Evolutionary conservation across 768 basidiomycete species (phyloP).

Genomic region (Suillus weaverae): DNA sequence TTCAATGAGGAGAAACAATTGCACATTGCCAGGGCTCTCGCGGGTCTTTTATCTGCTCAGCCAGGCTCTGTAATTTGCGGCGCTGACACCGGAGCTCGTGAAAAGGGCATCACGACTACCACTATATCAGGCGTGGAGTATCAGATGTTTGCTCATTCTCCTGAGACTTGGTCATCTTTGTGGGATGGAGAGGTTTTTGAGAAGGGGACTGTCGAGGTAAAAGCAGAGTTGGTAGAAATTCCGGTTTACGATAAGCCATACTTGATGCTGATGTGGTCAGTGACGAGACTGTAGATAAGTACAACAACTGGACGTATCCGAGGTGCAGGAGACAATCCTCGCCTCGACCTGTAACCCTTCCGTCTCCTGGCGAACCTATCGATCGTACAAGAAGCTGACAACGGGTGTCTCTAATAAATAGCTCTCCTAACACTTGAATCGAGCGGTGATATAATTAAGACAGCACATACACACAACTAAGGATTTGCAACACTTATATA

Average conservation of each 20-base stretch:
- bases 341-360: not conserved
- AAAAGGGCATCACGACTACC: constrained; percentile 5
- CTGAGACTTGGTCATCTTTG: constrained; percentile 18
- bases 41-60: constrained; percentile 26
- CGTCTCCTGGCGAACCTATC: not conserved
- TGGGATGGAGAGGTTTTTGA: constrained; percentile 27
- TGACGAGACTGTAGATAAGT: not conserved
- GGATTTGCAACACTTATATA: not conserved
- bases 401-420: not conserved
- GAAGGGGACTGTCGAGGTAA: constrained; percentile 35
- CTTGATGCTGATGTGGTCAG: not conserved
- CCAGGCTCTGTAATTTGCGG: constrained; percentile 36
- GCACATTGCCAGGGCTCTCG: constrained; percentile 27
- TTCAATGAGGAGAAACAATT: constrained; percentile 32
- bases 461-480: not conserved
- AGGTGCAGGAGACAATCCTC: not conserved
- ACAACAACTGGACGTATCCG: not conserved
- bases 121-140: not conserved
- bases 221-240: constrained; percentile 14
- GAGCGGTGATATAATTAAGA: not conserved
- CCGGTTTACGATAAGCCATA: too few species aligned
- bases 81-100: constrained; percentile 19
- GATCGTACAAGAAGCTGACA: not conserved
- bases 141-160: constrained; percentile 14
- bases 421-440: not conserved